Percentiles rank a stretch among this genome's conserved stretches.
These are phyloP conservation scores for Anisogramma anomala DNA, from an alignment of 2,329 filamentous ascomycete species.

Conservation along the genomic window DNA sequence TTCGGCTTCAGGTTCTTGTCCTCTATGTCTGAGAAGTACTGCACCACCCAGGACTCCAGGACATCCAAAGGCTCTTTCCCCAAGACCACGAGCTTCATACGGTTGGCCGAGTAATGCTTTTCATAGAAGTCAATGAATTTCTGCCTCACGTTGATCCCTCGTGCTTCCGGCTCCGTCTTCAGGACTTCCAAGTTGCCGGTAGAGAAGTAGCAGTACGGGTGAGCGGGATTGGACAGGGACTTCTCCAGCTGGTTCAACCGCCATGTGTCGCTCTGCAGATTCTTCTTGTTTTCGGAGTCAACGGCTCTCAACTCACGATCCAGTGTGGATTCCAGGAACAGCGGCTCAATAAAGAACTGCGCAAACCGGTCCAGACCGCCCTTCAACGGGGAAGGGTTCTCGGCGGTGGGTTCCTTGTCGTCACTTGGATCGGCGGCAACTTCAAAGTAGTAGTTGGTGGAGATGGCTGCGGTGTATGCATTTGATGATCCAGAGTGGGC, in stretches of 20 bases:
- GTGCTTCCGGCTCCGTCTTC: constrained; percentile 67
- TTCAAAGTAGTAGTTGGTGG: constrained; percentile 97
- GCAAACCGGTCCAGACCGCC: constrained; percentile 84
- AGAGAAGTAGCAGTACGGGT: constrained; percentile 84
- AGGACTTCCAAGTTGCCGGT: constrained; percentile 81
- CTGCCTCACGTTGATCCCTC: constrained; percentile 73
- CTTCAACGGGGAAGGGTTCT: constrained; percentile 52
- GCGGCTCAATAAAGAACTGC: constrained; percentile 82
- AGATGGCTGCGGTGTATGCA: constrained; percentile 84
- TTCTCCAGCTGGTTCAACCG: constrained; percentile 80
- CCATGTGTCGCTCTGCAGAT: constrained; percentile 83
- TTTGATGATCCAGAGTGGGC: constrained; percentile 87
- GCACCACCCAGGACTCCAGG: constrained; percentile 70
- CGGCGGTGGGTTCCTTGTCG: constrained; percentile 40
- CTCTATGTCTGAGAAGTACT: constrained; percentile 68
- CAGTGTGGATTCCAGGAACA: constrained; percentile 74
- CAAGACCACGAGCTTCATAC: constrained; percentile 83
- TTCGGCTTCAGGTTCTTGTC: constrained; percentile 67
- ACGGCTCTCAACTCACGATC: constrained; percentile 82
- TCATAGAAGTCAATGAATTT: constrained; percentile 90
- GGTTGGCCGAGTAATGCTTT: constrained; percentile 82
- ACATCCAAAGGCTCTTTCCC: constrained; percentile 73
- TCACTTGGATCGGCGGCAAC: constrained; percentile 69
- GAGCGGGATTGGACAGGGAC: constrained; percentile 72
- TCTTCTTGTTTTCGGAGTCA: constrained; percentile 97